Percentiles rank a stretch among this genome's conserved stretches.
Evolutionary conservation across 768 basidiomycete genomes (phyloP).

Genomic region (Kockovaella imperatae): DNA sequence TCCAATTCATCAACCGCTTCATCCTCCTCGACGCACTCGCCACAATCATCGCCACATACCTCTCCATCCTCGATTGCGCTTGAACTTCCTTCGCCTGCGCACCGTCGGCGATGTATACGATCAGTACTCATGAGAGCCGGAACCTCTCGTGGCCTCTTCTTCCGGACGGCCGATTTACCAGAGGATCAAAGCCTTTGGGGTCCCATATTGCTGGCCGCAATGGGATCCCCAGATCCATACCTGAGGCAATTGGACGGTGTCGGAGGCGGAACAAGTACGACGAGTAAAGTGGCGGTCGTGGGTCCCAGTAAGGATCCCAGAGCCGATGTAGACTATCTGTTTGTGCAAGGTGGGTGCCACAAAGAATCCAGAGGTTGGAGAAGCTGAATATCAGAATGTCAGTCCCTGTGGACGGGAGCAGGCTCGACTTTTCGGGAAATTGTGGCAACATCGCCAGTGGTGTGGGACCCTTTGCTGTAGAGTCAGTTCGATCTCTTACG

Average conservation of each 20-base stretch:
- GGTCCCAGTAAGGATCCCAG: slow-evolving; percentile 11
- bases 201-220: slow-evolving; percentile 60
- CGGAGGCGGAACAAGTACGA: slow-evolving; percentile 68
- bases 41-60: not conserved
- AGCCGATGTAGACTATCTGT: slow-evolving; percentile 63
- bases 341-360: slow-evolving; percentile 54
- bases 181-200: slow-evolving; percentile 52
- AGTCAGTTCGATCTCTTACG: slow-evolving; percentile 52
- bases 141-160: slow-evolving; percentile 68
- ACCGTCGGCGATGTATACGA: slow-evolving; percentile 2
- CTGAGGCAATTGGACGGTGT: slow-evolving; percentile 70
- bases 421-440: slow-evolving; percentile 62
- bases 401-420: slow-evolving; percentile 11
- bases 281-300: slow-evolving; percentile 67
- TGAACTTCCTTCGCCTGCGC: not conserved
- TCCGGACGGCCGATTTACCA: slow-evolving; percentile 55
- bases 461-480: slow-evolving; percentile 65
- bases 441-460: slow-evolving; percentile 66
- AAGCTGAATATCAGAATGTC: not conserved
- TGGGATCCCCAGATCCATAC: slow-evolving; percentile 71
- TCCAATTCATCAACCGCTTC: too few relatives aligned
- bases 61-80: not conserved
- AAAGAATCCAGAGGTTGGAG: slow-evolving; percentile 47
- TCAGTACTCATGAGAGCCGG: slow-evolving; percentile 56
- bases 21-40: too few relatives aligned